phyloP scores from a whole-genome alignment of 305 asterid species.

The Galium porrigens region DNA sequence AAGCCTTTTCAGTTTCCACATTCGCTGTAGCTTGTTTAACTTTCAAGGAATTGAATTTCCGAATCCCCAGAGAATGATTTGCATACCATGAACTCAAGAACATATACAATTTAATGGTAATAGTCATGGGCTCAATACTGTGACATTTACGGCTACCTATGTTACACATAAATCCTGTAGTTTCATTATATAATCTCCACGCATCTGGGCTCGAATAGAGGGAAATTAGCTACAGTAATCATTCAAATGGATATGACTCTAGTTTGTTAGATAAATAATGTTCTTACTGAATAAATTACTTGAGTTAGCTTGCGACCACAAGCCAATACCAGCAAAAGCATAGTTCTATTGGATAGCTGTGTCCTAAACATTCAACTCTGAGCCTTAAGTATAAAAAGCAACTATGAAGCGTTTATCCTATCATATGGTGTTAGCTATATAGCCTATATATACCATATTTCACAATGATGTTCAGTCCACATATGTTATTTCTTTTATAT shows the following conservation, averaged over 20 bases:
- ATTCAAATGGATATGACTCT: background rate
- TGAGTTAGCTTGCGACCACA: background rate
- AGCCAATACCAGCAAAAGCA: background rate
- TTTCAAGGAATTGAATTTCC: background rate
- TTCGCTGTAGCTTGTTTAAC: background rate
- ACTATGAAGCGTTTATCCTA: background rate
- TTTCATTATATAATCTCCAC: background rate
- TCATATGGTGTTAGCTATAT: background rate
- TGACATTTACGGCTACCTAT: background rate
- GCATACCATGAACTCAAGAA: background rate
- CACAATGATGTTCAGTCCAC: background rate
- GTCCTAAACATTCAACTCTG: background rate
- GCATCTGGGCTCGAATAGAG: background rate
- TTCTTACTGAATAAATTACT: background rate
- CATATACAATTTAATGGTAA: background rate
- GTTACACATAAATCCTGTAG: background rate
- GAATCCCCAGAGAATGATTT: background rate
- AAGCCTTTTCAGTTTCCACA: background rate
- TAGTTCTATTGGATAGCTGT: background rate
- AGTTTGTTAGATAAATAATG: background rate
- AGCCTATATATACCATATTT: no score
- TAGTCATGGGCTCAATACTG: background rate
- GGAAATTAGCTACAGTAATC: background rate
- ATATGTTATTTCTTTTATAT: background rate
- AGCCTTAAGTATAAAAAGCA: background rate